phyloP scores from a whole-genome alignment of 2,329 filamentous ascomycete genomes.

The Aspergillus alliaceus region DNA sequence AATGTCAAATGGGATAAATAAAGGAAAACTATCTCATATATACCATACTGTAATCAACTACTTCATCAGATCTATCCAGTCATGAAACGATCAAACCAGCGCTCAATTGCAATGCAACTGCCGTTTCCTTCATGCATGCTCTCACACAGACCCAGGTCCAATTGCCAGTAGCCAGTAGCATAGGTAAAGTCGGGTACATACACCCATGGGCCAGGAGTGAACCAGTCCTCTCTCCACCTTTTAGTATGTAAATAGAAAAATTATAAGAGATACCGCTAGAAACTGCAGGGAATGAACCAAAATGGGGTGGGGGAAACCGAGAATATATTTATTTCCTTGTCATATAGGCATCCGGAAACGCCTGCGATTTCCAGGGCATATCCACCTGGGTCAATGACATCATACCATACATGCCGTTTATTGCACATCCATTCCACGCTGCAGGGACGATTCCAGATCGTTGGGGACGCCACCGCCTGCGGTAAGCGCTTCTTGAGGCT shows the following conservation, averaged over 20 bases:
- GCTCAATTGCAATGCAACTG: slow-evolving; percentile 9
- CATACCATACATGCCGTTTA: slow-evolving; percentile 4
- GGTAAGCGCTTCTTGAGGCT: slow-evolving; percentile 57
- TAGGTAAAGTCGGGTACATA: background rate
- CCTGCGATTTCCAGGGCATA: slow-evolving; percentile 15
- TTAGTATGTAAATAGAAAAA: background rate
- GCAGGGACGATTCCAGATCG: slow-evolving; percentile 52
- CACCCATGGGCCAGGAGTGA: background rate
- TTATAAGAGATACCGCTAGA: background rate
- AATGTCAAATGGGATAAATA: background rate
- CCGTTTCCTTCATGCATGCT: background rate
- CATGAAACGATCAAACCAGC: background rate
- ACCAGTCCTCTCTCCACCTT: background rate
- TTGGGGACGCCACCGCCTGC: slow-evolving; percentile 44
- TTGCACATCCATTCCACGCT: slow-evolving; percentile 58
- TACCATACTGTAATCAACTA: slow-evolving; percentile 1
- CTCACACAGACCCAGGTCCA: background rate
- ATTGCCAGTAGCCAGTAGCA: background rate
- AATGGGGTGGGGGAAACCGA: background rate
- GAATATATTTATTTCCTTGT: background rate
- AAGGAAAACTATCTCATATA: background rate
- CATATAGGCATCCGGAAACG: slow-evolving; percentile 7
- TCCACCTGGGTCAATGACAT: slow-evolving; percentile 1
- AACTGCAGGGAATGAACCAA: background rate
- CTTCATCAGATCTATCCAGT: slow-evolving; percentile 1